Conservation (phyloP, 1,139 yeast species). For the Hyphopichia buzzinii region DNA sequence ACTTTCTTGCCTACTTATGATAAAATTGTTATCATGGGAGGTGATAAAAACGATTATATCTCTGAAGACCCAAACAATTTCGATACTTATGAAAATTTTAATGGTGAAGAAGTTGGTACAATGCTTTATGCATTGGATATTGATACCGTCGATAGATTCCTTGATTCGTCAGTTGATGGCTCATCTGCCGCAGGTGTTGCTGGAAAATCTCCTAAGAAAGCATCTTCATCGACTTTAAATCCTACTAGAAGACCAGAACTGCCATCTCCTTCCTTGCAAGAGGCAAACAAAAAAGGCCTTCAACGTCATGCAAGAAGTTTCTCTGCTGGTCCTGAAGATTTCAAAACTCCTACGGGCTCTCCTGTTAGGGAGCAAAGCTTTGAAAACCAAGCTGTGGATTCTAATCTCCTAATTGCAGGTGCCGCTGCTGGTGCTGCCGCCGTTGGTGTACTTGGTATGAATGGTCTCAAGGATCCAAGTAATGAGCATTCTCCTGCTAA, state of each 20-base stretch:
- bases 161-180: conserved; percentile 14
- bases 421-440: conserved; percentile 12
- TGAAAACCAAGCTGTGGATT: conserved; percentile 9
- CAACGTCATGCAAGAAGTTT: conserved; percentile 39
- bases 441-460: conserved; percentile 5
- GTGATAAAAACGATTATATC: conserved; percentile 69
- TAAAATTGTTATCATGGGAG: conserved; percentile 85
- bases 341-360: conserved; percentile 40
- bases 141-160: conserved; percentile 29
- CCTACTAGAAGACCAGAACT: conserved; percentile 14
- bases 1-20: conserved; percentile 65
- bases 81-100: conserved; percentile 49
- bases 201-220: conserved; percentile 7
- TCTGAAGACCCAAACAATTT: conserved; percentile 35
- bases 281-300: conserved; percentile 16
- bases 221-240: conserved; percentile 10
- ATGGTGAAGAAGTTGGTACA: conserved; percentile 52
- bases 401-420: too few species aligned
- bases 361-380: conserved; percentile 23
- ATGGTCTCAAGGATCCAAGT: not conserved
- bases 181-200: conserved; percentile 12
- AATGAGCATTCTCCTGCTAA: not conserved
- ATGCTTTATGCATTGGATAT: conserved; percentile 65
- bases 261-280: conserved; percentile 12
- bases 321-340: conserved; percentile 45